Base-by-base conservation (phyloP, 75 land plant species). In the Sequoiadendron giganteum region DNA sequence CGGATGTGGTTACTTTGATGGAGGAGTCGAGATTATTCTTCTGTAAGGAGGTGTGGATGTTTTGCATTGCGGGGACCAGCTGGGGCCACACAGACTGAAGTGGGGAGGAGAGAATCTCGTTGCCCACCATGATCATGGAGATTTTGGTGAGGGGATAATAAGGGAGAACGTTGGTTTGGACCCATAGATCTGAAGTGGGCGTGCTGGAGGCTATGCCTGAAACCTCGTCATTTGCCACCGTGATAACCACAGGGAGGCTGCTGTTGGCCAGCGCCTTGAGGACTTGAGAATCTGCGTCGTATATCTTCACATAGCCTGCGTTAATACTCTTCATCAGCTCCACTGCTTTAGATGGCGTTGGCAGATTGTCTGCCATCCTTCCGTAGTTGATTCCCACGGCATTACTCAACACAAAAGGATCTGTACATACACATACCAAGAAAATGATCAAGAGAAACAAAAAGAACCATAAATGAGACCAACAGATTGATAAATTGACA, bases 91-190 rank as follows among this genome's bases (percentile, higher is more conserved):
- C 39, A 25, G 52, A 19, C 39, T 83, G 76, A 10, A 32, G 39
- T 52, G 56, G 88, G 85, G 88, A 83, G 65, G 91, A 88, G 5
- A 95, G 28, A 78, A 96, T 87, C 89, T 97, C 97, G 88, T 95
- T 95, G 43, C 99, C 99, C 61, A 94, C 93, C 8, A 88, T 58
- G 76, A 97, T 89, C 52, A 76, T 86, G 19, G 87, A 56, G 85
- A 96, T 93, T 34, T 89, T 84, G 32, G 93, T 91, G 39, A 83
- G 72, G 28, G 93, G 93, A 39, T 87, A 19, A 54, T 78, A 87
- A 32, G 91, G 79, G 34, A 54, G 38, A 21, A 90, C 91, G 39
- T 88, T 88, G 2, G 48, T 43, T 52, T 88, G 11, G 61, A 90
- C 90, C 90, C 90, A 90, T n/a, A 32, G 13, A 32, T 40, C 39